phyloP scores from a whole-genome alignment of 2,329 filamentous ascomycete species.

The Hypoxylon sp. region DNA sequence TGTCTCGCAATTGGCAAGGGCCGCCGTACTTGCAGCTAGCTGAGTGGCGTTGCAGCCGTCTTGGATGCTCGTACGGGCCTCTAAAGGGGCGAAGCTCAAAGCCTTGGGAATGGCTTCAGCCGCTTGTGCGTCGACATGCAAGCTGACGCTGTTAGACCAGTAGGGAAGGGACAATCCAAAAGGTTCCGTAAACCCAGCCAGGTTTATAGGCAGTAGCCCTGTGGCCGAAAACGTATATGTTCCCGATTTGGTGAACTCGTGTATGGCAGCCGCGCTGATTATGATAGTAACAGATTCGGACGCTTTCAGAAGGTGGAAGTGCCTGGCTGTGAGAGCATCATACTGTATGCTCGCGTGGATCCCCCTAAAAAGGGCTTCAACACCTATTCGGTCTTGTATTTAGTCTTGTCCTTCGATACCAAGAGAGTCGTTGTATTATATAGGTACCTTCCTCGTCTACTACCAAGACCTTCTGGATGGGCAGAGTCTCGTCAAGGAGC shows the following conservation, averaged over 20 bases:
- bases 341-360: constrained; percentile 43
- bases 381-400: constrained; percentile 7
- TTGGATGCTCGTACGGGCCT: constrained; percentile 37
- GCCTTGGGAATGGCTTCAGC: constrained; percentile 25
- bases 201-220: constrained; percentile 40
- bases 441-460: constrained; percentile 37
- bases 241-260: constrained; percentile 42
- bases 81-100: constrained; percentile 13
- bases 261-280: constrained; percentile 39
- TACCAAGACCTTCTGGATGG: constrained; percentile 38
- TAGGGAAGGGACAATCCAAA: constrained; percentile 33
- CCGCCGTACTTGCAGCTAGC: constrained; percentile 35
- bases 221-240: constrained; percentile 39
- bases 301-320: constrained; percentile 39
- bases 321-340: constrained; percentile 38
- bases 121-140: constrained; percentile 32
- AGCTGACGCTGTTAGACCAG: constrained; percentile 40
- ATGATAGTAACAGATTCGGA: constrained; percentile 36
- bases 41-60: constrained; percentile 40
- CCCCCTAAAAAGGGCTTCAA: constrained; percentile 36
- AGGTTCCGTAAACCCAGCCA: constrained; percentile 32
- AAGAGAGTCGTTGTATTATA: not conserved
- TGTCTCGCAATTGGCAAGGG: constrained; percentile 41
- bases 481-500: constrained; percentile 43
- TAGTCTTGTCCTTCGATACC: not conserved